Percentiles rank a stretch among this genome's conserved stretches.
Evolutionary conservation across 306 rosid species (phyloP).

Genomic region (Ammopiptanthus mongolicus): DNA sequence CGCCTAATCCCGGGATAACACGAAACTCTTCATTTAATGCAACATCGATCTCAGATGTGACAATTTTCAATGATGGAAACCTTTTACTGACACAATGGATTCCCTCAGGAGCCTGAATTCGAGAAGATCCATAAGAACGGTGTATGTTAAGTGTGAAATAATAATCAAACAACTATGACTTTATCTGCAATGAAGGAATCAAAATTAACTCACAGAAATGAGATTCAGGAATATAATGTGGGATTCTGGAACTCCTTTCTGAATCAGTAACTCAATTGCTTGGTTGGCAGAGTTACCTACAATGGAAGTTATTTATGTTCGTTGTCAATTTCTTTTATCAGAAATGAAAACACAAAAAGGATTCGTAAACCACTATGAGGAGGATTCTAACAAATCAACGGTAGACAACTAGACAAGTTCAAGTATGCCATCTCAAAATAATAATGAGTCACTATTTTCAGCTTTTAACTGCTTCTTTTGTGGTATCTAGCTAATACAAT

Average conservation of each 20-base stretch:
- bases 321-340: slow-evolving; percentile 12
- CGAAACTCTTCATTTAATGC: slow-evolving; percentile 74
- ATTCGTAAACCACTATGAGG: neutral
- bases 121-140: neutral
- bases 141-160: neutral
- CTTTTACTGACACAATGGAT: slow-evolving; percentile 84
- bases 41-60: slow-evolving; percentile 91
- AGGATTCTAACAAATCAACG: neutral
- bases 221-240: slow-evolving; percentile 91
- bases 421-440: neutral
- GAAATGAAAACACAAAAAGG: neutral
- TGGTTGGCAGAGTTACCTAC: slow-evolving; percentile 95
- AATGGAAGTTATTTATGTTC: slow-evolving; percentile 23
- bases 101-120: slow-evolving; percentile 89
- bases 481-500: neutral
- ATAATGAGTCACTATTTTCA: neutral
- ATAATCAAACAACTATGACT: neutral
- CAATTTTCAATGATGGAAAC: slow-evolving; percentile 84
- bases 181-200: neutral
- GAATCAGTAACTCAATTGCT: slow-evolving; percentile 87
- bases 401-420: neutral
- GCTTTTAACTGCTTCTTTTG: neutral
- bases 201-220: slow-evolving; percentile 69
- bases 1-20: slow-evolving; percentile 90
- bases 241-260: slow-evolving; percentile 93